Evolutionary conservation across 768 basidiomycete genomes (phyloP).

Genomic region (Suillus decipiens): DNA sequence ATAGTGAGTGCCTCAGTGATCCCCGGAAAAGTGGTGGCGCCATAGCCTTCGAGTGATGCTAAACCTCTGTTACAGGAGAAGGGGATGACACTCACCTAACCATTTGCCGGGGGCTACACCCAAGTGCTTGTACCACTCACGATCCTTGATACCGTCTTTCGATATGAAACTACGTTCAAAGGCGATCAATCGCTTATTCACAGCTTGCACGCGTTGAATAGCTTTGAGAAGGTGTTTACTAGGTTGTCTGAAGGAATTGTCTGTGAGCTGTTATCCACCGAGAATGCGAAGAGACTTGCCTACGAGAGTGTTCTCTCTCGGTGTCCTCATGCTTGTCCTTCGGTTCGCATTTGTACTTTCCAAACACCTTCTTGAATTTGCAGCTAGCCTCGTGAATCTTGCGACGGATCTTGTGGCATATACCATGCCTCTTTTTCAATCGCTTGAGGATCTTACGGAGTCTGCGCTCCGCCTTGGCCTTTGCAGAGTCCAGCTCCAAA

Average conservation of each 20-base stretch:
- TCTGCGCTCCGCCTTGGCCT: constrained; percentile 49
- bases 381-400: constrained; percentile 35
- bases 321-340: constrained; percentile 12
- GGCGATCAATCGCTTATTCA: constrained; percentile 61
- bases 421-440: constrained; percentile 29
- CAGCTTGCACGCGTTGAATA: constrained; percentile 54
- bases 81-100: constrained; percentile 53
- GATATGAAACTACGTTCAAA: constrained; percentile 82
- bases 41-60: constrained; percentile 53
- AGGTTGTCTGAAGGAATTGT: constrained; percentile 30
- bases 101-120: constrained; percentile 84
- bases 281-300: neutral
- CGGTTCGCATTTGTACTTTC: constrained; percentile 26
- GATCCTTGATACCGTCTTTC: constrained; percentile 69
- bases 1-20: constrained; percentile 74
- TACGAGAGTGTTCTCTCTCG: neutral
- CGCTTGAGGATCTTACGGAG: constrained; percentile 48
- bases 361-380: constrained; percentile 37
- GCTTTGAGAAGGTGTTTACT: constrained; percentile 52
- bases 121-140: constrained; percentile 84
- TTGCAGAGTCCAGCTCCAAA: constrained; percentile 58
- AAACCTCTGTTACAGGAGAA: neutral
- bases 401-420: constrained; percentile 22
- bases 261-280: neutral
- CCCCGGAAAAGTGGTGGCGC: constrained; percentile 81